Evolutionary conservation across 371 early-diverging fungal species (phyloP).

Genomic region (Rhizopus stolonifer): DNA sequence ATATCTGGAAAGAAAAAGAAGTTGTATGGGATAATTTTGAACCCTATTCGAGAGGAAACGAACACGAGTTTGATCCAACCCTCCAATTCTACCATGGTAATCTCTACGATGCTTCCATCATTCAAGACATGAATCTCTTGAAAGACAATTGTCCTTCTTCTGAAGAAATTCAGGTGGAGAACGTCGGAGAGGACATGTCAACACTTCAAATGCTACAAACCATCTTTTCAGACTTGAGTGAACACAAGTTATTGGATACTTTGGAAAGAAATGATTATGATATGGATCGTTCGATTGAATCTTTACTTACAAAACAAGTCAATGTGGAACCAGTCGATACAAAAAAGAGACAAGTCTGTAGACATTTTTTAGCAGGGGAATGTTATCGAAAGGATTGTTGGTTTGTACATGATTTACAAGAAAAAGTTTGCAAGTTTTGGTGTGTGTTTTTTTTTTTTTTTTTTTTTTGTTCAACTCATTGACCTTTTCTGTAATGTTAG

Average conservation of each 20-base stretch:
- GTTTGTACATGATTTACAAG: slow-evolving; percentile 77
- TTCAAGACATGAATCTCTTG: slow-evolving; percentile 38
- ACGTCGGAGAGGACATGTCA: slow-evolving; percentile 54
- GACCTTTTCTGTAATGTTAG: slow-evolving; percentile 22
- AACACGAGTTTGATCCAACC: slow-evolving; percentile 50
- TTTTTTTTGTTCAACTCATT: too few species aligned
- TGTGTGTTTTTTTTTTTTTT: slow-evolving; percentile 20
- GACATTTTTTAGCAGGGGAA: slow-evolving; percentile 74
- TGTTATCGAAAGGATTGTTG: slow-evolving; percentile 80
- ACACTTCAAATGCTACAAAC: slow-evolving; percentile 56
- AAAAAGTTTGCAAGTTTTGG: slow-evolving; percentile 76
- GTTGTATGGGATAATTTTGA: slow-evolving; percentile 23
- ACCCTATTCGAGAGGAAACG: slow-evolving; percentile 24
- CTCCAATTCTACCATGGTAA: slow-evolving; percentile 42
- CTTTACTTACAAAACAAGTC: slow-evolving; percentile 15
- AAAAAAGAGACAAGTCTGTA: slow-evolving; percentile 61
- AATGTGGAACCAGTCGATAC: slow-evolving; percentile 1
- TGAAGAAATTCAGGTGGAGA: slow-evolving; percentile 38
- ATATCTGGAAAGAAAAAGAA: slow-evolving; percentile 13
- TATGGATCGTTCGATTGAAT: slow-evolving; percentile 46
- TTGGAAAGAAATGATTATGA: slow-evolving; percentile 51
- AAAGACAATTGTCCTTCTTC: slow-evolving; percentile 31
- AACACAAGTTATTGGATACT: slow-evolving; percentile 43
- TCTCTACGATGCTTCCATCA: slow-evolving; percentile 35
- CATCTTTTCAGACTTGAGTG: slow-evolving; percentile 51